Evolutionary conservation across 106 monocot species (phyloP).

Genomic region (Iris macrosiphon): DNA sequence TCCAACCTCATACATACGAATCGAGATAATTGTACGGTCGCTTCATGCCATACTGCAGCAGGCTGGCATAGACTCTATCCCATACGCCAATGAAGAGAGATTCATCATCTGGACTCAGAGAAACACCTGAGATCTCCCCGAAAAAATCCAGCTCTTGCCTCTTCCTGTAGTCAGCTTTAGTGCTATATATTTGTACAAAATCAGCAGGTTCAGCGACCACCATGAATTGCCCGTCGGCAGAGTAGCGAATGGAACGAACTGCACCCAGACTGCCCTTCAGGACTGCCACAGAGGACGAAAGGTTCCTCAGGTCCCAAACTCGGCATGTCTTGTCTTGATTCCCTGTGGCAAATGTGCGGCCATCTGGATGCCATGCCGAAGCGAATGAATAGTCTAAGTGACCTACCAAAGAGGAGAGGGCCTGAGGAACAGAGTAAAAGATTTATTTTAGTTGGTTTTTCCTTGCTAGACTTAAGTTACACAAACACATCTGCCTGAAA

Average conservation of each 20-base stretch:
- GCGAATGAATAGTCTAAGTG: constrained; percentile 72
- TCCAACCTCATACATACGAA: constrained; percentile 4
- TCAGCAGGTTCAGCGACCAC: constrained; percentile 63
- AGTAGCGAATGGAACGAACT: constrained; percentile 57
- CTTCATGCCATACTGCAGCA: constrained; percentile 36
- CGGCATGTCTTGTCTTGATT: constrained; percentile 69
- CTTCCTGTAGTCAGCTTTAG: constrained; percentile 35
- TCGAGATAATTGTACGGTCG: constrained; percentile 37
- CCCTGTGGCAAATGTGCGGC: constrained; percentile 48
- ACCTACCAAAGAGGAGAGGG: constrained; percentile 19
- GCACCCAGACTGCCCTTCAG: constrained; percentile 60
- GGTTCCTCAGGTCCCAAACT: constrained; percentile 66
- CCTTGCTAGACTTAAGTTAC: neutral
- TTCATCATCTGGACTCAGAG: constrained; percentile 55
- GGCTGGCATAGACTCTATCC: constrained; percentile 64
- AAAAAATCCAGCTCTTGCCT: constrained; percentile 72
- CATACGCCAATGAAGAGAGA: constrained; percentile 67
- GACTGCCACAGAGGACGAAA: constrained; percentile 35
- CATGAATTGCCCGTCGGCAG: constrained; percentile 58
- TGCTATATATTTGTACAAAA: constrained; percentile 55
- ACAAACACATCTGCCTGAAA: neutral
- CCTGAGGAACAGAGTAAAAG: constrained; percentile 9
- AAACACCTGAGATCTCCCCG: constrained; percentile 65
- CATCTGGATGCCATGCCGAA: constrained; percentile 58
- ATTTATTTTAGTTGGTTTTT: neutral